phyloP scores from a whole-genome alignment of 345 rosid species.

The Murraya paniculata region DNA sequence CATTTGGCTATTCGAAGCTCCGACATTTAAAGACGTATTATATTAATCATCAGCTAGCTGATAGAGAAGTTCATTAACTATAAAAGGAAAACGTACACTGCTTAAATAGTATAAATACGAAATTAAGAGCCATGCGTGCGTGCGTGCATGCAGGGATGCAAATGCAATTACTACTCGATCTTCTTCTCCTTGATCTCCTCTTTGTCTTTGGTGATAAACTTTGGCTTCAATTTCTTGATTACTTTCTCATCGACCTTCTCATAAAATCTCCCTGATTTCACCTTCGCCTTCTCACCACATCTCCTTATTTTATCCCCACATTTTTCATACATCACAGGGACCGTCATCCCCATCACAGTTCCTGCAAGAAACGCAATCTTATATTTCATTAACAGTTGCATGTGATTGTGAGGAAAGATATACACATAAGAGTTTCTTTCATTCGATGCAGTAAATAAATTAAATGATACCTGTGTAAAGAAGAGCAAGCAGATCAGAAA shows the following conservation, averaged over 20 bases:
- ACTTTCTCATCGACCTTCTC: slow-evolving; percentile 28
- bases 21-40: no score
- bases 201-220: not conserved
- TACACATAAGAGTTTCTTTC: no score
- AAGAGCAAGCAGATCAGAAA: slow-evolving; percentile 29
- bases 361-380: slow-evolving; percentile 18
- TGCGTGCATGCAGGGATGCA: not conserved
- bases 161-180: slow-evolving; percentile 11
- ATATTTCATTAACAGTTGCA: no score
- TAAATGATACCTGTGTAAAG: slow-evolving; percentile 23
- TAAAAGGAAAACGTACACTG: not conserved
- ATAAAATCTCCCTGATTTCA: slow-evolving; percentile 16
- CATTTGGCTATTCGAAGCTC: not conserved
- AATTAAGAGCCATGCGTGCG: not conserved
- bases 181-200: slow-evolving; percentile 26
- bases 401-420: no score
- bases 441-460: no score
- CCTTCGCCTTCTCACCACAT: slow-evolving; percentile 14
- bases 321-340: slow-evolving; percentile 31
- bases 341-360: slow-evolving; percentile 28
- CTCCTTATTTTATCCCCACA: slow-evolving; percentile 29
- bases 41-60: not conserved
- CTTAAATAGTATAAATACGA: not conserved
- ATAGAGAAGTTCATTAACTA: not conserved
- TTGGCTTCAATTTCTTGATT: slow-evolving; percentile 23